These are phyloP conservation scores for Endotrypanum monterogeii DNA, from an alignment of 208 protist species.

Conservation along the genomic window DNA sequence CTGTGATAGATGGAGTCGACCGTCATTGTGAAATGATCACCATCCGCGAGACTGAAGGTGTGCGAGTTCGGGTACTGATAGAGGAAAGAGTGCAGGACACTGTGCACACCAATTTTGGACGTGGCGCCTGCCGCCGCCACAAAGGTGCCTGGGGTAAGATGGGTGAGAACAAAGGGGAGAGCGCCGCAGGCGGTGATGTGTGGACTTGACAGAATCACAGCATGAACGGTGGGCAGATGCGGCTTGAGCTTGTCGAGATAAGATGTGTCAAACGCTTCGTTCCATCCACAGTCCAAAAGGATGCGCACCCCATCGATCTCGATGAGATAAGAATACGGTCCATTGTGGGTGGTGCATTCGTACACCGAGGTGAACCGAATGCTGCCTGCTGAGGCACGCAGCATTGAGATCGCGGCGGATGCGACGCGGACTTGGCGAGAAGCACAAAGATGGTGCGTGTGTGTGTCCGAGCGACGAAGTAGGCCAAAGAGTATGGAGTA, in stretches of 20 bases:
- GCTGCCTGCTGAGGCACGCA: constrained; percentile 45
- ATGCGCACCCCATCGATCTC: constrained; percentile 86
- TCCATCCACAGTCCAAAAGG: constrained; percentile 89
- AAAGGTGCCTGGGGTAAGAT: constrained; percentile 59
- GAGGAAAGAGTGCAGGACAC: constrained; percentile 74
- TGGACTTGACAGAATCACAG: constrained; percentile 78
- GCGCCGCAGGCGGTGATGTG: constrained; percentile 81
- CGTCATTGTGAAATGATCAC: constrained; percentile 57
- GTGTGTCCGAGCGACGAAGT: background rate
- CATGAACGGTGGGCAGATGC: constrained; percentile 54
- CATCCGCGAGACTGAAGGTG: constrained; percentile 33
- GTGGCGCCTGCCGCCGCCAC: constrained; percentile 71
- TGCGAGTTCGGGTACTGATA: constrained; percentile 78
- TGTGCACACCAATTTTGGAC: constrained; percentile 80
- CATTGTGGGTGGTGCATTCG: constrained; percentile 35
- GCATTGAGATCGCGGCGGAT: constrained; percentile 18
- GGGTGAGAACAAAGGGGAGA: constrained; percentile 81
- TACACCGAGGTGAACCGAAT: constrained; percentile 47
- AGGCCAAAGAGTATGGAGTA: background rate
- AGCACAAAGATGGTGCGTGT: too few species aligned
- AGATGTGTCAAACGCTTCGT: constrained; percentile 53
- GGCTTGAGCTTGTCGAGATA: constrained; percentile 62
- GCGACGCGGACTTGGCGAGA: background rate
- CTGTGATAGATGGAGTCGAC: constrained; percentile 86
- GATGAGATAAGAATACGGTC: constrained; percentile 70